phyloP scores from a whole-genome alignment of 192 early-diverging fungal species.

The Entomortierella beljakovae region DNA sequence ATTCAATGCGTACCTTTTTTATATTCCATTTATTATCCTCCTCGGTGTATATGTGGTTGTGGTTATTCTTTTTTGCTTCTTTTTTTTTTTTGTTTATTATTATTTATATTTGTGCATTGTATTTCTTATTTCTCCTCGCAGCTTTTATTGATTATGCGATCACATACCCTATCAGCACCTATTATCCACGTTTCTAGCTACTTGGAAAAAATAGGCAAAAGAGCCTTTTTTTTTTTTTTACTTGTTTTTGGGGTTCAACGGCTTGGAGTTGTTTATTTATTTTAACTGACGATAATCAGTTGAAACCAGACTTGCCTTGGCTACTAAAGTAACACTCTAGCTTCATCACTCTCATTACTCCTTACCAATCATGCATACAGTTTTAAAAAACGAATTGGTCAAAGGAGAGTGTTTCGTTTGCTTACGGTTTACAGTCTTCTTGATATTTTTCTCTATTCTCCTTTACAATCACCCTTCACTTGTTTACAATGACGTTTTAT shows the following conservation, averaged over 20 bases:
- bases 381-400: neutral
- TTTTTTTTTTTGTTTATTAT: neutral
- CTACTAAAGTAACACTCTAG: too few species aligned
- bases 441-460: neutral
- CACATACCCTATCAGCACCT: neutral
- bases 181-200: neutral
- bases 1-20: neutral
- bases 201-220: too few species aligned
- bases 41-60: neutral
- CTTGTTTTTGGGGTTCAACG: too few species aligned
- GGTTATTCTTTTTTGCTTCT: neutral
- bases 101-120: neutral
- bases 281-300: too few species aligned
- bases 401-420: neutral
- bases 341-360: neutral
- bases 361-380: conserved; percentile 6
- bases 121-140: neutral
- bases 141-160: conserved; percentile 1
- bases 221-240: neutral
- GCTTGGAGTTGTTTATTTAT: too few species aligned
- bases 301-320: too few species aligned
- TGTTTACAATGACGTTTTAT: too few species aligned
- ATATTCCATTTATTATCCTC: neutral
- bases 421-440: neutral
- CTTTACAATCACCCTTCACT: neutral